phyloP scores from a whole-genome alignment of 257 asterid genomes.

The Perilla frutescens region DNA sequence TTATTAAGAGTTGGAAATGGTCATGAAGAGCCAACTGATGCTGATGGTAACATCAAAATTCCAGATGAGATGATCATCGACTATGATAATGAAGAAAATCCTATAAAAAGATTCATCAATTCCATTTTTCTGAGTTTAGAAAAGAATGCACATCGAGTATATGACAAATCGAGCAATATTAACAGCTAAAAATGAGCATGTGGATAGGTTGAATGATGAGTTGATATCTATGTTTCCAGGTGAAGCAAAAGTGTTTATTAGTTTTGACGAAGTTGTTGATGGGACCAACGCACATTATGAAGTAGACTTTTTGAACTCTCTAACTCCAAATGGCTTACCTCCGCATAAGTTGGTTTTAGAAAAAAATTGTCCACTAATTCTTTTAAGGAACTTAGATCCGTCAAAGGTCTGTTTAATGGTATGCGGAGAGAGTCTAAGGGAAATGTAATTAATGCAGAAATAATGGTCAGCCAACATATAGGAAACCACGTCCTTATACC shows the following conservation, averaged over 20 bases:
- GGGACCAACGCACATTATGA: neutral
- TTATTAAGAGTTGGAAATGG: neutral
- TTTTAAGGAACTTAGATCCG: neutral
- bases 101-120: neutral
- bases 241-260: neutral
- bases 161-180: neutral
- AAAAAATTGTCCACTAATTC: neutral
- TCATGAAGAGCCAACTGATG: neutral
- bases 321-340: conserved; percentile 8
- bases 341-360: neutral
- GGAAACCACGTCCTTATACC: neutral
- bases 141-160: neutral
- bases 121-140: neutral
- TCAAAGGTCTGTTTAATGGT: neutral
- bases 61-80: neutral
- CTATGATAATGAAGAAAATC: neutral
- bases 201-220: neutral
- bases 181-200: neutral
- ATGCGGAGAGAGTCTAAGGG: neutral
- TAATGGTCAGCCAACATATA: neutral
- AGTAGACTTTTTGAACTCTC: neutral
- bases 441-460: neutral
- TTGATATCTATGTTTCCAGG: neutral
- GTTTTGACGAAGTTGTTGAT: too few species aligned
- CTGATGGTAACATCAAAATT: neutral